These are phyloP conservation scores for Thalassiosira ordinaria DNA, from an alignment of 352 stramenopile genomes.

Conservation along the genomic window DNA sequence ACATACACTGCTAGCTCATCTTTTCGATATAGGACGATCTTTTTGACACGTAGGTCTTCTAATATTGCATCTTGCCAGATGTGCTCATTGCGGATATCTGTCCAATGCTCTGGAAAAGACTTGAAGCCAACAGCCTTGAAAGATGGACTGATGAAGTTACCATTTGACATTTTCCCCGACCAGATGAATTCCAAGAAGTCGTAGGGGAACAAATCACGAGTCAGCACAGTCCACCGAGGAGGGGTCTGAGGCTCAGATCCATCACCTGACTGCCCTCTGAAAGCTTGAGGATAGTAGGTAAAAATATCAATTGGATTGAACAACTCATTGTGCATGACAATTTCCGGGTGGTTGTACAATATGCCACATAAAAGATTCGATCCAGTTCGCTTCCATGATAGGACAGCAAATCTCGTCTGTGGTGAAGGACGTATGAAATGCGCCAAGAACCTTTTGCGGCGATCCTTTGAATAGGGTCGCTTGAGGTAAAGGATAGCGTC, in stretches of 20 bases:
- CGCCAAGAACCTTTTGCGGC: conserved; percentile 24
- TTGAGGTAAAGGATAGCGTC: conserved; percentile 42
- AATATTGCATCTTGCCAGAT: conserved; percentile 41
- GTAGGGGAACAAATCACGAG: conserved; percentile 32
- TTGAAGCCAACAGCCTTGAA: conserved; percentile 58
- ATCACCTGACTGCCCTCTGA: conserved; percentile 2
- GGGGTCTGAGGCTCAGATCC: neutral
- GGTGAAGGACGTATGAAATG: conserved; percentile 6
- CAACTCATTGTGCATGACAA: conserved; percentile 59
- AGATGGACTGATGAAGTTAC: conserved; percentile 11
- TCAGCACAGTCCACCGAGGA: conserved; percentile 25
- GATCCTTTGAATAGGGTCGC: conserved; percentile 42
- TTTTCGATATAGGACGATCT: conserved; percentile 49
- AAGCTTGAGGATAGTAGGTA: conserved; percentile 39
- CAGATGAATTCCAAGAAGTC: conserved; percentile 42
- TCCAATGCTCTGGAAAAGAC: conserved; percentile 58
- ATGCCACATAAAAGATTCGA: conserved; percentile 58
- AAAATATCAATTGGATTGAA: conserved; percentile 64
- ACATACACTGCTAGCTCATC: conserved; percentile 56
- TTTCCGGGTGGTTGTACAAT: conserved; percentile 47
- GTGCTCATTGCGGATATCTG: conserved; percentile 32
- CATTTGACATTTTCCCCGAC: neutral
- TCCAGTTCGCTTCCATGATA: conserved; percentile 52
- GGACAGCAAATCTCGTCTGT: conserved; percentile 41
- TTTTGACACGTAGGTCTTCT: conserved; percentile 49